Evolutionary conservation across 257 asterid genomes (phyloP).

Genomic region (Verbena officinalis): DNA sequence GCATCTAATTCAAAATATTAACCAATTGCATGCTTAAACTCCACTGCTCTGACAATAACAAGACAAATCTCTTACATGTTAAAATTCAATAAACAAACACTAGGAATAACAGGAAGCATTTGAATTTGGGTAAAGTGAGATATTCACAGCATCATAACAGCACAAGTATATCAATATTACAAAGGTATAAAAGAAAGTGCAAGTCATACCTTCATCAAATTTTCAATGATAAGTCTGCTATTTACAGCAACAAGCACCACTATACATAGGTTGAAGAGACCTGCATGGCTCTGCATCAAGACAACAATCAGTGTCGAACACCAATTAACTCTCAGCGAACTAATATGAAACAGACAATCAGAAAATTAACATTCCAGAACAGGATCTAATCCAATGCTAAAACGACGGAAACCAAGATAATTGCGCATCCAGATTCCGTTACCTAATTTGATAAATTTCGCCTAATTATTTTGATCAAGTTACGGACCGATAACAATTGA

Average conservation of each 20-base stretch:
- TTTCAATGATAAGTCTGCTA: conserved; percentile 95
- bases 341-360: too few relatives aligned
- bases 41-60: conserved; percentile 12
- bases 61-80: neutral
- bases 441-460: neutral
- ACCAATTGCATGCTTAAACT: conserved; percentile 14
- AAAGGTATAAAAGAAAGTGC: conserved; percentile 4
- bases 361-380: conserved; percentile 21
- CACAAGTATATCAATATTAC: neutral
- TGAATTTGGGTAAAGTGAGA: conserved; percentile 18
- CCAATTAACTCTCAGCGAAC: too few relatives aligned
- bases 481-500: neutral
- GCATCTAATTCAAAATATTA: neutral
- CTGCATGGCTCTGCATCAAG: conserved; percentile 95
- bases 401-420: conserved; percentile 4
- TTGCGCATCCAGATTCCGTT: neutral
- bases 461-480: neutral
- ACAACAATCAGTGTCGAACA: conserved; percentile 36
- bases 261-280: conserved; percentile 94
- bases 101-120: conserved; percentile 1
- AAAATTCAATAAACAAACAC: conserved; percentile 14
- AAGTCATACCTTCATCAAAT: conserved; percentile 85
- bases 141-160: conserved; percentile 15
- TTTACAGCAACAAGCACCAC: conserved; percentile 99
- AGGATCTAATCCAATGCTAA: conserved; percentile 5